A percentile compares a stretch with the other conserved stretches of the same genome.
phyloP scores from a whole-genome alignment of 805 yeast species.

The Hanseniaspora meyeri region DNA sequence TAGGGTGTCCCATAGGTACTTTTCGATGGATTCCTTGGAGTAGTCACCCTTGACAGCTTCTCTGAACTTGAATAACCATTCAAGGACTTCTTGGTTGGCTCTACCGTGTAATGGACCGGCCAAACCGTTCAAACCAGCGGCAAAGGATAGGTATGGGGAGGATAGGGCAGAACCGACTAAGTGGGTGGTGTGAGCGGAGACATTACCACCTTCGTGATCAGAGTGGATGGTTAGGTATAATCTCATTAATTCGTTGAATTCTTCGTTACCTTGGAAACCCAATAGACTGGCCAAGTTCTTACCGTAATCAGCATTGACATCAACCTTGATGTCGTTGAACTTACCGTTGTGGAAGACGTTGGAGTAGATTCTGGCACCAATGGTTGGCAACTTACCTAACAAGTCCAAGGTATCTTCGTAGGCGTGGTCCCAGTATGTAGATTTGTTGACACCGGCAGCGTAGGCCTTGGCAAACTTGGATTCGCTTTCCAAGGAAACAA shows the following conservation, averaged over 20 bases:
- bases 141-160: conserved; percentile 62
- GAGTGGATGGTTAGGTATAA: conserved; percentile 71
- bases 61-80: conserved; percentile 62
- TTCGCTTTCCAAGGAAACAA: conserved; percentile 69
- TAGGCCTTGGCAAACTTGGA: conserved; percentile 76
- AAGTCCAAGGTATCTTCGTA: conserved; percentile 71
- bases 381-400: conserved; percentile 68
- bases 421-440: conserved; percentile 73
- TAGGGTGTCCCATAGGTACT: conserved; percentile 66
- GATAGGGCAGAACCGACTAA: conserved; percentile 73
- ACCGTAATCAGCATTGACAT: conserved; percentile 51
- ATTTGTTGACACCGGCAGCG: conserved; percentile 70
- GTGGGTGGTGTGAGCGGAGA: conserved; percentile 77
- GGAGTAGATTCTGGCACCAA: conserved; percentile 74
- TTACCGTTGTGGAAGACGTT: conserved; percentile 77
- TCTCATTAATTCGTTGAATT: conserved; percentile 69
- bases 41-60: conserved; percentile 49
- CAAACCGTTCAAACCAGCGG: conserved; percentile 75
- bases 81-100: conserved; percentile 78
- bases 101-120: conserved; percentile 85
- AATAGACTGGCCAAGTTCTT: conserved; percentile 48
- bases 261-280: conserved; percentile 47
- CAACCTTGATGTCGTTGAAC: conserved; percentile 30
- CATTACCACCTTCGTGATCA: conserved; percentile 87
- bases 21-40: conserved; percentile 56